Conservation (phyloP, 257 asterid species). For the Nicotiana paniculata region DNA sequence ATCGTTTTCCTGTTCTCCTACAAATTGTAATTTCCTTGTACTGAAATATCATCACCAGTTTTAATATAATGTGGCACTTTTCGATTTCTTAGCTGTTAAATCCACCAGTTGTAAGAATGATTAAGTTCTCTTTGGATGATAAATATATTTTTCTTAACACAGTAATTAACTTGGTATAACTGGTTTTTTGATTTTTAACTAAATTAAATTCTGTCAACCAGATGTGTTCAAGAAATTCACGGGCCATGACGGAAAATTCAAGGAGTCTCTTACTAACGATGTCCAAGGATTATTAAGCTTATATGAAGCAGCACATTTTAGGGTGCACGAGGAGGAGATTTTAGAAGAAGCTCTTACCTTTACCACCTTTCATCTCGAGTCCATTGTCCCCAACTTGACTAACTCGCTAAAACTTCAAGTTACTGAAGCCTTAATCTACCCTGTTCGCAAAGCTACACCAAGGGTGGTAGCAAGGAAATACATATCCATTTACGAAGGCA, state of each 20-base stretch:
- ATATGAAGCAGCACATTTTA: slow-evolving; percentile 26
- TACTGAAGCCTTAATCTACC: slow-evolving; percentile 10
- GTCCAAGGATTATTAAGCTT: slow-evolving; percentile 19
- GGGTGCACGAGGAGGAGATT: slow-evolving; percentile 13
- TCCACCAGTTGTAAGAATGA: no score
- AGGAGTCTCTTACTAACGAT: neutral
- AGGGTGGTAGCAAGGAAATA: slow-evolving; percentile 18
- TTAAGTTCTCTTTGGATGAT: no score
- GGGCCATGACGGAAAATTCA: slow-evolving; percentile 6
- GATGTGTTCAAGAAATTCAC: slow-evolving; percentile 26
- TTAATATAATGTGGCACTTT: no score
- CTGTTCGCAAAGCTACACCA: slow-evolving; percentile 15
- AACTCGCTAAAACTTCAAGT: slow-evolving; percentile 7
- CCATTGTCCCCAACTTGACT: neutral
- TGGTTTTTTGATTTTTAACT: no score
- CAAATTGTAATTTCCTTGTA: no score
- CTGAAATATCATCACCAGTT: no score
- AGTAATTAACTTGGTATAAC: no score
- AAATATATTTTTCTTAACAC: no score
- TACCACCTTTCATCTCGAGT: slow-evolving; percentile 8
- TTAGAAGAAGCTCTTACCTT: slow-evolving; percentile 21
- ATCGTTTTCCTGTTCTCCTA: no score
- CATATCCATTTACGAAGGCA: slow-evolving; percentile 17
- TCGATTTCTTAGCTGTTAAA: no score
- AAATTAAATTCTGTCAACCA: neutral